Evolutionary conservation across 106 monocot species (phyloP).

Genomic region (Dendrobium huoshanense): DNA sequence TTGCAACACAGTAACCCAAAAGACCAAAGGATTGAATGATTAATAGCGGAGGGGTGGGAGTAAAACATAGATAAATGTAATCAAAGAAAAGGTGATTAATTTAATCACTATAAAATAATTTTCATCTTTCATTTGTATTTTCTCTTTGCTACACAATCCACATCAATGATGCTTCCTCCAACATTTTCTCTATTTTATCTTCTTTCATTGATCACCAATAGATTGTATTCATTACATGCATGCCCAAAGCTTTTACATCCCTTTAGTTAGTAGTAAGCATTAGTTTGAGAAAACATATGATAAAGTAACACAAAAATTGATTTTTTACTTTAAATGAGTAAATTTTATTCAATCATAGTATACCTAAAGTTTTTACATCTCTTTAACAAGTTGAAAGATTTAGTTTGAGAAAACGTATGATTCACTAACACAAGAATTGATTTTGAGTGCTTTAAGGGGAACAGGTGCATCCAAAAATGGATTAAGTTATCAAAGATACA

Average conservation of each 20-base stretch:
- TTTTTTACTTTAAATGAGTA: too few species aligned
- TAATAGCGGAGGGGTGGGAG: background rate
- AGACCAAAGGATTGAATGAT: background rate
- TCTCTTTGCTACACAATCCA: background rate
- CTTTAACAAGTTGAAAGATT: background rate
- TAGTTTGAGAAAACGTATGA: background rate
- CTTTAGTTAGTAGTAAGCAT: too few species aligned
- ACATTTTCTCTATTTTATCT: background rate
- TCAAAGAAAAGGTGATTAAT: background rate
- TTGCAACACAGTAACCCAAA: background rate
- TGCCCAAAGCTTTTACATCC: too few species aligned
- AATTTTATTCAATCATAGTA: background rate
- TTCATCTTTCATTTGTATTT: background rate
- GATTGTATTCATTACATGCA: background rate
- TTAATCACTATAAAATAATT: background rate
- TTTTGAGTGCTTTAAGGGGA: background rate
- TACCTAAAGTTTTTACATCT: background rate
- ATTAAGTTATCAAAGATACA: background rate
- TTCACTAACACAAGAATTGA: background rate
- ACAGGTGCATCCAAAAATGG: background rate
- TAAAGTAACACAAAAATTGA: too few species aligned
- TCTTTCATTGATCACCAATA: background rate
- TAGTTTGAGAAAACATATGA: too few species aligned
- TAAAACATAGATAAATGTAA: background rate
- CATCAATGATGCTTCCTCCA: background rate